These are phyloP conservation scores for Symbiotaphrina buchneri DNA, from an alignment of 495 filamentous ascomycete genomes.

Conservation along the genomic window DNA sequence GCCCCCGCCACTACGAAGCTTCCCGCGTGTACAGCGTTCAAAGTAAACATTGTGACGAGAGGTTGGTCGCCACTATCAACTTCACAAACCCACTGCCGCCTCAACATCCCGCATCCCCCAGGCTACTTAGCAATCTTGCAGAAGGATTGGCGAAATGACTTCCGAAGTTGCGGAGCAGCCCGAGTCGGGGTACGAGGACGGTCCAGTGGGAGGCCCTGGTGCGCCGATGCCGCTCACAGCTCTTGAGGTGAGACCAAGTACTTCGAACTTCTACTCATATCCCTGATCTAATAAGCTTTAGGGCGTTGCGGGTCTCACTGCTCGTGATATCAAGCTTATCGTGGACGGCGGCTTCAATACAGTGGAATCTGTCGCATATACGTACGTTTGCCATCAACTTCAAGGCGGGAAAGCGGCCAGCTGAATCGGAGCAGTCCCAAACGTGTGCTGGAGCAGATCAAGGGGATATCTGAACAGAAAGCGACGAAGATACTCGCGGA, in stretches of 20 bases:
- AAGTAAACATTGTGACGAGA: too few species aligned
- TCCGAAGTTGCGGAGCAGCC: slow-evolving; percentile 32
- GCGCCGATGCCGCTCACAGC: slow-evolving; percentile 78
- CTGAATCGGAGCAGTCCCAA: slow-evolving; percentile 32
- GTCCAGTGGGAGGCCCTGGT: slow-evolving; percentile 52
- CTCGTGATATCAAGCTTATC: slow-evolving; percentile 79
- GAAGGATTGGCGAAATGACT: slow-evolving; percentile 35
- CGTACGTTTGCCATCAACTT: slow-evolving; percentile 19
- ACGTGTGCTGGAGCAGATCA: slow-evolving; percentile 73
- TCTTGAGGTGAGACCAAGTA: slow-evolving; percentile 48
- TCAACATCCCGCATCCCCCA: background rate
- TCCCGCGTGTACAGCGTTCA: too few species aligned
- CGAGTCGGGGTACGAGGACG: slow-evolving; percentile 34
- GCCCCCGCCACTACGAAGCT: too few species aligned
- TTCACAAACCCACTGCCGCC: background rate
- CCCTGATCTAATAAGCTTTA: slow-evolving; percentile 12
- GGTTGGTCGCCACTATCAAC: background rate
- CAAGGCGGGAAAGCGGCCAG: background rate
- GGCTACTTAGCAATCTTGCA: background rate
- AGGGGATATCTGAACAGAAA: slow-evolving; percentile 93
- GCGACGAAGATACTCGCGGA: slow-evolving; percentile 84
- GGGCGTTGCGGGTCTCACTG: slow-evolving; percentile 70
- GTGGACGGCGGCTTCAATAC: slow-evolving; percentile 87
- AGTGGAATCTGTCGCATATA: slow-evolving; percentile 88
- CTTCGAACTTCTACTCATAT: background rate